Conservation (phyloP, 257 asterid genomes). For the Przewalskia tangutica region DNA sequence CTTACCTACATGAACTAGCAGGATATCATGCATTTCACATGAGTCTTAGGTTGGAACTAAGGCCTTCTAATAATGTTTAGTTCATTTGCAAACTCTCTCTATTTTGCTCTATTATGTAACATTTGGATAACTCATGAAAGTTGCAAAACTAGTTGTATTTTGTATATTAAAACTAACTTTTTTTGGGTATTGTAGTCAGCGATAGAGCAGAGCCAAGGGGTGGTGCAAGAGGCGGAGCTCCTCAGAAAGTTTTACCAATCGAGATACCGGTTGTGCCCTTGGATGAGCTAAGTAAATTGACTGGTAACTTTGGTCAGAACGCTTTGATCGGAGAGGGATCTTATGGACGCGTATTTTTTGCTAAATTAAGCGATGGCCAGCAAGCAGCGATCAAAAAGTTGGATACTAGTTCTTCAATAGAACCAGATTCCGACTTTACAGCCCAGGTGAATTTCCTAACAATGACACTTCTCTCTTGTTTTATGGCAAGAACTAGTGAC, state of each 20-base stretch:
- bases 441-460: slow-evolving; percentile 36
- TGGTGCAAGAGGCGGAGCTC: slow-evolving; percentile 50
- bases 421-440: slow-evolving; percentile 59
- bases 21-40: background rate
- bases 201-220: slow-evolving; percentile 57
- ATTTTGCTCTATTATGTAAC: too few relatives aligned
- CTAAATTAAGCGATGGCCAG: slow-evolving; percentile 43
- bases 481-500: background rate
- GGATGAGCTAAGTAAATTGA: slow-evolving; percentile 10
- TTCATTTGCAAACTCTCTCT: too few relatives aligned
- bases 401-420: slow-evolving; percentile 49
- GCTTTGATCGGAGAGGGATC: slow-evolving; percentile 22
- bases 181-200: slow-evolving; percentile 24
- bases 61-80: background rate
- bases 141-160: background rate
- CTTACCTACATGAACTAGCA: background rate
- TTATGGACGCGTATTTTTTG: slow-evolving; percentile 24
- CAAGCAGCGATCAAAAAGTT: slow-evolving; percentile 63
- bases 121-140: background rate
- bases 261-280: slow-evolving; percentile 56
- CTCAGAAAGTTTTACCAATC: slow-evolving; percentile 56
- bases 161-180: background rate
- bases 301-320: slow-evolving; percentile 15
- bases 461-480: background rate
- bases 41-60: background rate